These are phyloP conservation scores for Fusarium sp. DNA, from an alignment of 2,329 filamentous ascomycete genomes.

Conservation along the genomic window DNA sequence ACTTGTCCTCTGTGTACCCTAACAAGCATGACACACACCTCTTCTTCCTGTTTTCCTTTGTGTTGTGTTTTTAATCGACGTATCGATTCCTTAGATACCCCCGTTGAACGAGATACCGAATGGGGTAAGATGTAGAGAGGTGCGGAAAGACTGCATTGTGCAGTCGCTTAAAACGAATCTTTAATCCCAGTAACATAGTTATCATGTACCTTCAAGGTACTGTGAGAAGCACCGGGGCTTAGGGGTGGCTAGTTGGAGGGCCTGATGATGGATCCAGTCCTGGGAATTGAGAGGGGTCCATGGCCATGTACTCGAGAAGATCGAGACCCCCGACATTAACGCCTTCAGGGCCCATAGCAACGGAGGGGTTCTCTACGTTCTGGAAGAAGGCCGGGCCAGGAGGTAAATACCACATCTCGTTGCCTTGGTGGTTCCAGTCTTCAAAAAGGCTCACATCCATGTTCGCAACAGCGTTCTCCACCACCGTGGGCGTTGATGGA, in stretches of 20 bases:
- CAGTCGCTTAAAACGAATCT: not conserved
- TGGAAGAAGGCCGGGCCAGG: conserved; percentile 74
- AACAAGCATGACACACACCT: not conserved
- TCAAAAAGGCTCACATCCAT: conserved; percentile 62
- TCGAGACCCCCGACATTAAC: conserved; percentile 76
- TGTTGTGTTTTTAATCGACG: not conserved
- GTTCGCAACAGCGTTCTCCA: conserved; percentile 48
- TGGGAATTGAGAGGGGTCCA: conserved; percentile 64
- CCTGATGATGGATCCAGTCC: conserved; percentile 50
- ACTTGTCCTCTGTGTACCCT: not conserved
- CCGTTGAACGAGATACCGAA: not conserved
- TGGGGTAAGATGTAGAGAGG: not conserved
- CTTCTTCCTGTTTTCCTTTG: not conserved
- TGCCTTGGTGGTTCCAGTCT: conserved; percentile 68
- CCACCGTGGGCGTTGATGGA: conserved; percentile 63
- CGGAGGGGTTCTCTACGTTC: conserved; percentile 71
- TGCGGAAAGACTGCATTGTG: not conserved
- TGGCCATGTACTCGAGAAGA: conserved; percentile 76
- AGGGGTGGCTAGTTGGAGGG: conserved; percentile 39
- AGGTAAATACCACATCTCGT: conserved; percentile 77
- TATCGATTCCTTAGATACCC: not conserved
- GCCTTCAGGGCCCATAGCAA: conserved; percentile 76
- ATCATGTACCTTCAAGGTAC: not conserved
- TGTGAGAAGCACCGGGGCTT: not conserved
- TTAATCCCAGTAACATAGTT: not conserved